Evolutionary conservation across 148 eudicot genomes (phyloP), one percentile per base, ranked within the genome.

Genomic region (Gaultheria prostrata): DNA sequence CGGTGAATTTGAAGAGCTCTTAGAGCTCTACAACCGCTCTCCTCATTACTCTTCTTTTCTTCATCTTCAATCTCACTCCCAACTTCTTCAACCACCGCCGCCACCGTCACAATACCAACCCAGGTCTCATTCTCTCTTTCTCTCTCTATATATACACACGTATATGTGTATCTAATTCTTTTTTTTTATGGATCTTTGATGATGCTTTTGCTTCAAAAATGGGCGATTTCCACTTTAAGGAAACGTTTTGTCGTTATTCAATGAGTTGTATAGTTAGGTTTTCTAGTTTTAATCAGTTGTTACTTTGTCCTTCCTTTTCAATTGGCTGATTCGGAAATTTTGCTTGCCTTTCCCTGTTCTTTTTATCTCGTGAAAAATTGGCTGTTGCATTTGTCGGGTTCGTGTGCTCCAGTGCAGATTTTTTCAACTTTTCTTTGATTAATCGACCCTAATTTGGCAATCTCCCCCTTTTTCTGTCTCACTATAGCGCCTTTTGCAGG

Each of bases 1-100:
- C 76, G 86, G 92, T 18, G 90, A 93, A 82, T 84, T 95, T 78
- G 91, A 93, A 50, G 85, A 93, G 81, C 85, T 91, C 79, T 87
- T 89, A 39, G 86, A 87, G 70, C 90, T 90, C 83, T 88, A 88
- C 87, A 35, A 28, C 72, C 72, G 39, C 35, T 30, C 18, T 59
- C 65, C 65, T 67, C 76, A 83, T 56, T 49, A 76, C 83, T 67
- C 72, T 67, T 67, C 72, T 67, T 70, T 48, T 83, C 73, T 53
- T 81, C 89, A 78, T 28, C 80, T 78, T 72, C 87, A 71, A 80
- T 71, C 83, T 80, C 74, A 80, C 70, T 39, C 28, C 53, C 82
- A 43, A 80, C 75, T 28, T 13, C 67, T 17, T 14, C 83, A 35
- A 71, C 80, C 78, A 35, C 80, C 85, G 46, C 81, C 46, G 33